phyloP scores from a whole-genome alignment of 805 yeast genomes.

The Myxozyma kluyveri region DNA sequence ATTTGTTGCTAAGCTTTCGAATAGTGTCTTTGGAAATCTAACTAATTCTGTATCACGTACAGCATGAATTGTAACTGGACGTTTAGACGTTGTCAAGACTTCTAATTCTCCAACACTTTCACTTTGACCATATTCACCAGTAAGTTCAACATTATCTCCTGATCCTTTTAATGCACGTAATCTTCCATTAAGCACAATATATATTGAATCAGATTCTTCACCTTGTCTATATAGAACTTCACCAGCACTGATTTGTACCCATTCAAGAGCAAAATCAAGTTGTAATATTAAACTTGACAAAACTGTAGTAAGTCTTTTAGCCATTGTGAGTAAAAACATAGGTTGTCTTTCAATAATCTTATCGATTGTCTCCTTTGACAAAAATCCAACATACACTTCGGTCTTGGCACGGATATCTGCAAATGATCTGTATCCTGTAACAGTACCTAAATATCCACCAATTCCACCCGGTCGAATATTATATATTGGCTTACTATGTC shows the following conservation, averaged over 20 bases:
- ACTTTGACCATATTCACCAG: constrained; percentile 89
- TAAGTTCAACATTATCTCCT: constrained; percentile 33
- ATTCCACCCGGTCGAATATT: constrained; percentile 72
- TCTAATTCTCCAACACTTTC: constrained; percentile 94
- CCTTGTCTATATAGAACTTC: constrained; percentile 75
- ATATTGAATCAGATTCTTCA: constrained; percentile 85
- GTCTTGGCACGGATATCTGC: constrained; percentile 64
- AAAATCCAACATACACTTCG: constrained; percentile 65
- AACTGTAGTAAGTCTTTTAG: constrained; percentile 65
- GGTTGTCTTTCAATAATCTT: constrained; percentile 72
- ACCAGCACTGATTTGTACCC: constrained; percentile 92
- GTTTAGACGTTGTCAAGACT: constrained; percentile 74
- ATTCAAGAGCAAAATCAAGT: constrained; percentile 88
- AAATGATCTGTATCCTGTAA: constrained; percentile 76
- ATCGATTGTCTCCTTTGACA: constrained; percentile 63
- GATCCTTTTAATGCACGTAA: constrained; percentile 54
- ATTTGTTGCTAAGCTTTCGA: constrained; percentile 77
- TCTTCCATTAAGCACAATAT: constrained; percentile 84
- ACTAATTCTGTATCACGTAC: constrained; percentile 93
- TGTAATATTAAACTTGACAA: constrained; percentile 65
- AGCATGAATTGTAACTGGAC: constrained; percentile 71
- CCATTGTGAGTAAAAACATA: constrained; percentile 70
- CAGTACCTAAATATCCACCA: constrained; percentile 81
- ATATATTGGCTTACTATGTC: constrained; percentile 38
- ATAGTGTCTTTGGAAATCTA: constrained; percentile 83